phyloP scores from a whole-genome alignment of 345 rosid genomes.

The Lumnitzera littorea region DNA sequence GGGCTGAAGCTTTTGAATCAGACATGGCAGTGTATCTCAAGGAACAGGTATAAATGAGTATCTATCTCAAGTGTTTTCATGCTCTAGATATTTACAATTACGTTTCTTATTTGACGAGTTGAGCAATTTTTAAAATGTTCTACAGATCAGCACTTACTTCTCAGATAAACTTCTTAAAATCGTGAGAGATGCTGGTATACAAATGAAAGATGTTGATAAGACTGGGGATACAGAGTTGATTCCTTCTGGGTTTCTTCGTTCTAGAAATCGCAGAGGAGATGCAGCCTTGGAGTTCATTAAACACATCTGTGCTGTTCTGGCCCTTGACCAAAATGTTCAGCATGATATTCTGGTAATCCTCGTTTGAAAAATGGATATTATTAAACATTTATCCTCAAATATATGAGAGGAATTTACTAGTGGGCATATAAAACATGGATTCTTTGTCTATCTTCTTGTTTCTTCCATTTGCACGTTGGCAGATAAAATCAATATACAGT shows the following conservation, averaged over 20 bases:
- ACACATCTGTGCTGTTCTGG: slow-evolving; percentile 70
- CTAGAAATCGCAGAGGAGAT: slow-evolving; percentile 37
- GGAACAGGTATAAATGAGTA: slow-evolving; percentile 45
- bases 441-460: too few species aligned
- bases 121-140: slow-evolving; percentile 1
- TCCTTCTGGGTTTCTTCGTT: slow-evolving; percentile 17
- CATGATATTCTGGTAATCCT: slow-evolving; percentile 77
- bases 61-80: neutral
- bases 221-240: slow-evolving; percentile 21
- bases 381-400: neutral
- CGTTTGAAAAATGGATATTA: slow-evolving; percentile 1
- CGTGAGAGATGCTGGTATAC: slow-evolving; percentile 50
- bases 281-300: slow-evolving; percentile 76
- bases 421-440: too few species aligned
- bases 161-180: slow-evolving; percentile 60
- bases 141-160: slow-evolving; percentile 66
- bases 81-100: neutral
- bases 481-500: too few species aligned
- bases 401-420: neutral
- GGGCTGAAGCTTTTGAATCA: slow-evolving; percentile 62
- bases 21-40: slow-evolving; percentile 56
- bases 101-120: slow-evolving; percentile 6
- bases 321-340: slow-evolving; percentile 74
- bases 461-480: too few species aligned
- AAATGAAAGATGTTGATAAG: slow-evolving; percentile 40